Evolutionary conservation across 352 stramenopile species (phyloP).

Genomic region (Phytophthora parvispora): DNA sequence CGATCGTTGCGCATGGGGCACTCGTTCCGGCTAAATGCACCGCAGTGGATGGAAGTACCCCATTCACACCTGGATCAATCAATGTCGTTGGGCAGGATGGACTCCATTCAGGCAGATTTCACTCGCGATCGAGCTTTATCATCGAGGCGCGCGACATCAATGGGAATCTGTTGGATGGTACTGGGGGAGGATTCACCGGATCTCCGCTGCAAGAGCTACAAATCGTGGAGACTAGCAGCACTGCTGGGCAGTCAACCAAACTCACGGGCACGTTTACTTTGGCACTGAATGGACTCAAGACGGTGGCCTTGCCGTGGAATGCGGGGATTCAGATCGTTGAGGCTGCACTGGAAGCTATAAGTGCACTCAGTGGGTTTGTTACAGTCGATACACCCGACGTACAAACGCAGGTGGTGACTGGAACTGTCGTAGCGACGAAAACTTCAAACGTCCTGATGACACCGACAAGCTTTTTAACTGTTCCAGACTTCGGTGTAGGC

Average conservation of each 20-base stretch:
- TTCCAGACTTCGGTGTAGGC: conserved; percentile 67
- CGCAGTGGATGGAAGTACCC: conserved; percentile 61
- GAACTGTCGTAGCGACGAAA: conserved; percentile 79
- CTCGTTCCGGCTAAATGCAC: conserved; percentile 78
- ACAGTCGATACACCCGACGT: conserved; percentile 92
- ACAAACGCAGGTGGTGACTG: conserved; percentile 61
- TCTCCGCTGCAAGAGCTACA: conserved; percentile 90
- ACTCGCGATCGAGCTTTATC: conserved; percentile 85
- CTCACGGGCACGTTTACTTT: conserved; percentile 87
- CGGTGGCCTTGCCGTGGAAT: conserved; percentile 62
- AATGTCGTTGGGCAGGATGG: conserved; percentile 69
- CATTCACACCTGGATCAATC: conserved; percentile 68
- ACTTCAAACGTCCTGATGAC: conserved; percentile 82
- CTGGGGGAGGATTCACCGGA: conserved; percentile 58
- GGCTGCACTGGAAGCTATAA: conserved; percentile 83
- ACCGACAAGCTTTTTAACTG: conserved; percentile 57
- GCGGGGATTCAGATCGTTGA: conserved; percentile 85
- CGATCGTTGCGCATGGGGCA: conserved; percentile 62
- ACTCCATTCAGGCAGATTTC: conserved; percentile 72
- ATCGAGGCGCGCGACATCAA: conserved; percentile 95
- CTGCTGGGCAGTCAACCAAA: conserved; percentile 32
- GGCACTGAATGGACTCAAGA: conserved; percentile 69
- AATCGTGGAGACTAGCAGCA: conserved; percentile 90
- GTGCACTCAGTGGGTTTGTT: conserved; percentile 80
- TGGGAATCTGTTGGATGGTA: conserved; percentile 92